These are phyloP conservation scores for Metarhizium anisopliae DNA, from an alignment of 2,329 filamentous ascomycete genomes.

Conservation along the genomic window DNA sequence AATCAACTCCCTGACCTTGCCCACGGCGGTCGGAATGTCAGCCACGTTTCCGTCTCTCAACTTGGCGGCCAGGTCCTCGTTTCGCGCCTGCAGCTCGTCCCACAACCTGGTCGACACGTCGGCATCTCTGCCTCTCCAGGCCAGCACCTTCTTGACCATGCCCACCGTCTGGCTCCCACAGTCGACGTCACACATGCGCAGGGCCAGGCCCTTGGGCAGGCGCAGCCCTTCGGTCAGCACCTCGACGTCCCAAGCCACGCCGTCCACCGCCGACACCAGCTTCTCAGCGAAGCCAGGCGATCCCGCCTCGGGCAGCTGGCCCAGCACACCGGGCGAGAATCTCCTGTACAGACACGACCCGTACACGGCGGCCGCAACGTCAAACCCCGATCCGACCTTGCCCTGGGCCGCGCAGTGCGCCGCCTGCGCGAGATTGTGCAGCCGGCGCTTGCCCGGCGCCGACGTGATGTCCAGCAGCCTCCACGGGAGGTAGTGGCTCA, in stretches of 20 bases:
- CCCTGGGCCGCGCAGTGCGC: conserved; percentile 94
- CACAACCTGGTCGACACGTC: conserved; percentile 62
- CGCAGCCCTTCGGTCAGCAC: conserved; percentile 60
- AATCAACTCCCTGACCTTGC: conserved; percentile 51
- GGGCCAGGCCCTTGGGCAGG: conserved; percentile 62
- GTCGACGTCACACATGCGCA: conserved; percentile 94
- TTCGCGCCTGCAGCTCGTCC: conserved; percentile 63
- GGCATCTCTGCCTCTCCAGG: conserved; percentile 62
- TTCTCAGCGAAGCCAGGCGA: conserved; percentile 55
- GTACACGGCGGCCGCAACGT: conserved; percentile 87
- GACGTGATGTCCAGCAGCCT: conserved; percentile 47
- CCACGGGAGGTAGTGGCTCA: conserved; percentile 62
- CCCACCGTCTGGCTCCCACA: conserved; percentile 88
- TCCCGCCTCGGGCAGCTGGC: conserved; percentile 56
- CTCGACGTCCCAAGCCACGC: conserved; percentile 68
- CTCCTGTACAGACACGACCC: conserved; percentile 84
- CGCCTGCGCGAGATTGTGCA: conserved; percentile 91
- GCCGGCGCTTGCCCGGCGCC: conserved; percentile 43
- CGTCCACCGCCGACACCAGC: conserved; percentile 59
- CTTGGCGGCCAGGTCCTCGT: conserved; percentile 59
- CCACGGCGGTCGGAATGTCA: conserved; percentile 38
- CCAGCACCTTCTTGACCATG: conserved; percentile 89
- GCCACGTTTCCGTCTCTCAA: conserved; percentile 42
- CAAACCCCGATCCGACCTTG: conserved; percentile 92
- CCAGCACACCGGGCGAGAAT: conserved; percentile 76